Conservation (phyloP, 176 grass and related monocot species). For the Lolium perenne region DNA sequence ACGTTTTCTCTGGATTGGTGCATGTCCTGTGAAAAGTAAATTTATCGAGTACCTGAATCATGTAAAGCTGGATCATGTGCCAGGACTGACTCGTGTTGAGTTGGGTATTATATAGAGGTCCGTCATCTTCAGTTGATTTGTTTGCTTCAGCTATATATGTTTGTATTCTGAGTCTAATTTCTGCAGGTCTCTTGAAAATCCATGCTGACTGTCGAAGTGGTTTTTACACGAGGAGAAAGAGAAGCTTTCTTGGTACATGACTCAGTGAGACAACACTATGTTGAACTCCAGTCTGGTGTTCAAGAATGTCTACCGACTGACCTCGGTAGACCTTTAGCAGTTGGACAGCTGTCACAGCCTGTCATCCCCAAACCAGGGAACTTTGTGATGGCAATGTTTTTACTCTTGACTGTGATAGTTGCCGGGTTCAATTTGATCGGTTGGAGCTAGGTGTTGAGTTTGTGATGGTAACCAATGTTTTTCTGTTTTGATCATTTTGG, state of each 20-base stretch:
- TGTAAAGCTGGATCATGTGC: slow-evolving; percentile 90
- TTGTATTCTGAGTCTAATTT: slow-evolving; percentile 43
- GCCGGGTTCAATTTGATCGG: slow-evolving; percentile 89
- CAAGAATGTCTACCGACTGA: slow-evolving; percentile 85
- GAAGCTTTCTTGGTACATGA: slow-evolving; percentile 83
- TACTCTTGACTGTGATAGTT: slow-evolving; percentile 64
- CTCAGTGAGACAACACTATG: slow-evolving; percentile 89
- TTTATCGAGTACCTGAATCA: slow-evolving; percentile 98
- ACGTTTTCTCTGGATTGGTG: slow-evolving; percentile 86
- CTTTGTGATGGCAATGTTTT: slow-evolving; percentile 91
- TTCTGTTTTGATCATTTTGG: slow-evolving; percentile 1
- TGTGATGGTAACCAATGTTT: slow-evolving; percentile 70
- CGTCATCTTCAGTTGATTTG: slow-evolving; percentile 40
- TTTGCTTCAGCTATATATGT: slow-evolving; percentile 20
- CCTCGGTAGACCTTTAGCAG: slow-evolving; percentile 84
- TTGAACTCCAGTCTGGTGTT: slow-evolving; percentile 76
- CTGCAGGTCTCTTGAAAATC: slow-evolving; percentile 96
- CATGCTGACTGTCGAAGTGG: slow-evolving; percentile 76
- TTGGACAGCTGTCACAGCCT: slow-evolving; percentile 86
- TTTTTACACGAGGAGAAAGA: slow-evolving; percentile 93
- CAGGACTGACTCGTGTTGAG: slow-evolving; percentile 81
- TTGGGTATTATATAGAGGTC: slow-evolving; percentile 94
- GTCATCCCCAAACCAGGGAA: slow-evolving; percentile 96
- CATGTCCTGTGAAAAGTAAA: slow-evolving; percentile 84
- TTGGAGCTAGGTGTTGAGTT: slow-evolving; percentile 83